Conservation (phyloP, 2,329 filamentous ascomycete species). For the Penicillium janthinellum region DNA sequence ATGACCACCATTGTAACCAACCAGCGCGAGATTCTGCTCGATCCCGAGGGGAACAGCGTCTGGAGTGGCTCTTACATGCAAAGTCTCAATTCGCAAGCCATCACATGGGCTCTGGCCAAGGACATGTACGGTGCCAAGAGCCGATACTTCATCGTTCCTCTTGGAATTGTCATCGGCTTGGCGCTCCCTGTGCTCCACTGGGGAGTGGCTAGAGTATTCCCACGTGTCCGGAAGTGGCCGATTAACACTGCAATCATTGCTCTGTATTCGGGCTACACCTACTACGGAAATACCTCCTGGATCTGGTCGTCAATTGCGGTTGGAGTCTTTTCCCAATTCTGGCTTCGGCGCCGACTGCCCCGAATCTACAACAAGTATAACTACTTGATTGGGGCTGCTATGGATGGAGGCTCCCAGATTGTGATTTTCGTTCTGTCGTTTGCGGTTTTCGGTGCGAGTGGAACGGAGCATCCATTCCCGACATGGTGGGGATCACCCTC, state of each 20-base stretch:
- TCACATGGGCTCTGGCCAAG: conserved; percentile 28
- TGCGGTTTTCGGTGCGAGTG: conserved; percentile 36
- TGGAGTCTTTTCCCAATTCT: conserved; percentile 26
- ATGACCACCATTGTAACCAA: conserved; percentile 49
- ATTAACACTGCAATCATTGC: conserved; percentile 48
- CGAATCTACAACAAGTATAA: conserved; percentile 39
- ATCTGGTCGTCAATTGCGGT: conserved; percentile 30
- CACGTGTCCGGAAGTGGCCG: neutral
- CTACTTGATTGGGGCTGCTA: conserved; percentile 38
- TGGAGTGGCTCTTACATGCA: conserved; percentile 55
- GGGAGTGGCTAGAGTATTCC: neutral
- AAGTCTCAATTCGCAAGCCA: conserved; percentile 42
- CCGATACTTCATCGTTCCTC: conserved; percentile 36
- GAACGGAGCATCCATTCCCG: conserved; percentile 29
- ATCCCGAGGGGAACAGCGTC: conserved; percentile 48
- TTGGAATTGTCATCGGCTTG: neutral
- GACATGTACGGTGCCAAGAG: conserved; percentile 47
- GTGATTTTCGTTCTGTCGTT: conserved; percentile 42
- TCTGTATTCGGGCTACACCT: conserved; percentile 48
- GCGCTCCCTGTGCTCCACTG: neutral
- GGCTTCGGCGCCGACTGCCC: conserved; percentile 20
- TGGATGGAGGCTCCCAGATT: conserved; percentile 40
- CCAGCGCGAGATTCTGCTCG: conserved; percentile 45
- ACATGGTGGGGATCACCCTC: conserved; percentile 34
- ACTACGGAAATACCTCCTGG: conserved; percentile 47